Evolutionary conservation across 176 grass and related monocot species (phyloP), one percentile per base, ranked within the genome.

Genomic region (Phoenix dactylifera): DNA sequence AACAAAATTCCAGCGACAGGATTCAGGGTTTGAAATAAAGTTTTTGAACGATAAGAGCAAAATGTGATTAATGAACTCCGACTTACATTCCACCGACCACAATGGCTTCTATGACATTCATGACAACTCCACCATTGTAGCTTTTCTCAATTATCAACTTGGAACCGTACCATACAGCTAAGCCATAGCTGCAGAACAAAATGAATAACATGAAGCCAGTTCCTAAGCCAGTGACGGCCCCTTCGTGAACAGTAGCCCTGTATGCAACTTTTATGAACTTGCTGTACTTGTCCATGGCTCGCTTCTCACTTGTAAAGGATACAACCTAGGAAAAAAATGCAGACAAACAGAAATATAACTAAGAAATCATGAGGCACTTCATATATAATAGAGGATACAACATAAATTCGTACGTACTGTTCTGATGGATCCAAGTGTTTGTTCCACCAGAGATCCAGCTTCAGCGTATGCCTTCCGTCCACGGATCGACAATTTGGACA

Each of bases 81-180:
- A 86, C 82, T 80, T 60, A 91, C 88, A 91, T 86, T 71, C 72
- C 88, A 71, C 88, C 83, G 17, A 65, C 80, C 67, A 86, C 80
- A 52, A 91, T 75, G 4, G 88, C 73, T 69, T 83, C 78, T 26
- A 91, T 77, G 50, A 86, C 72, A 78, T 91, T 91, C 30, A 91
- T 83, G 63, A 91, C 76, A 69, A 60, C 67, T 52, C 83, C 88
- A 63, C 88, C 88, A 15, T 62, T 80, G 51, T 91, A 91, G 18
- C 88, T 79, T 63, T 91, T 86, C 49, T 83, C 72, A 60, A 86
- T 83, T 77, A 91, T 91, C 57, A 91, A 58, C 57, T 62, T 79
- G 58, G 88, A 70, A 74, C 83, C 88, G 24, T 80, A 91, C 82
- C 82, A 91, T 44, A 86, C 59, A 35, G 87, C 79, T 30, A 91